These are phyloP conservation scores for Brassica rapa DNA, from an alignment of 345 rosid genomes.

Conservation along the genomic window DNA sequence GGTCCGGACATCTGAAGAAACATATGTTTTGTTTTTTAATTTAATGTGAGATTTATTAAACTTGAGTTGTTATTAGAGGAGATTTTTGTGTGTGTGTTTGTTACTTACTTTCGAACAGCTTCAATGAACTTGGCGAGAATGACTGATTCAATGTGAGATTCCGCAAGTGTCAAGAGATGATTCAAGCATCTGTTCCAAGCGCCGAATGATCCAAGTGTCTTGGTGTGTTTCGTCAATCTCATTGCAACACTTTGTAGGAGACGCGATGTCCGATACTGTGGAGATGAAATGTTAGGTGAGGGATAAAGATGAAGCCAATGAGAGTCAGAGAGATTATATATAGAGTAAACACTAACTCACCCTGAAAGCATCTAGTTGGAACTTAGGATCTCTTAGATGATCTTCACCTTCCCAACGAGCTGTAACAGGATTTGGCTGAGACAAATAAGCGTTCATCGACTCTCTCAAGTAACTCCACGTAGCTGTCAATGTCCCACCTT, in stretches of 20 bases:
- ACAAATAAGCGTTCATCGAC: conserved; percentile 83
- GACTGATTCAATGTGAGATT: conserved; percentile 94
- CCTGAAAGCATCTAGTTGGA: conserved; percentile 95
- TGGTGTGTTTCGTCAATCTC: conserved; percentile 76
- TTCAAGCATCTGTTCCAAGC: conserved; percentile 99
- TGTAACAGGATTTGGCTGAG: conserved; percentile 97
- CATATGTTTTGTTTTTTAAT: not conserved
- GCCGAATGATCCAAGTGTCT: conserved; percentile 85
- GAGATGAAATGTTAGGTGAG: conserved; percentile 7
- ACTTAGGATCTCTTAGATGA: conserved; percentile 88
- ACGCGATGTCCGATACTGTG: conserved; percentile 94
- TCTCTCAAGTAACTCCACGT: conserved; percentile 97
- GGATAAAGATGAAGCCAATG: not conserved
- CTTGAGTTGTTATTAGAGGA: conserved; percentile 11
- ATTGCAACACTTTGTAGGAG: conserved; percentile 84
- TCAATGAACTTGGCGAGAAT: conserved; percentile 87
- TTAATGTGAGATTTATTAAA: not conserved
- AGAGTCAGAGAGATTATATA: not conserved
- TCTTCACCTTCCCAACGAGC: conserved; percentile 94
- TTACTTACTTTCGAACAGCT: conserved; percentile 74
- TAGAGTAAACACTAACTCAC: conserved; percentile 50
- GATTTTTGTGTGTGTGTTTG: not conserved
- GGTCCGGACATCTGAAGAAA: conserved; percentile 70
- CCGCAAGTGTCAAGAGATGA: conserved; percentile 96
- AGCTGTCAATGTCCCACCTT: conserved; percentile 86